Conservation (phyloP, 192 early-diverging fungal genomes). For the Kickxella alabastrina region DNA sequence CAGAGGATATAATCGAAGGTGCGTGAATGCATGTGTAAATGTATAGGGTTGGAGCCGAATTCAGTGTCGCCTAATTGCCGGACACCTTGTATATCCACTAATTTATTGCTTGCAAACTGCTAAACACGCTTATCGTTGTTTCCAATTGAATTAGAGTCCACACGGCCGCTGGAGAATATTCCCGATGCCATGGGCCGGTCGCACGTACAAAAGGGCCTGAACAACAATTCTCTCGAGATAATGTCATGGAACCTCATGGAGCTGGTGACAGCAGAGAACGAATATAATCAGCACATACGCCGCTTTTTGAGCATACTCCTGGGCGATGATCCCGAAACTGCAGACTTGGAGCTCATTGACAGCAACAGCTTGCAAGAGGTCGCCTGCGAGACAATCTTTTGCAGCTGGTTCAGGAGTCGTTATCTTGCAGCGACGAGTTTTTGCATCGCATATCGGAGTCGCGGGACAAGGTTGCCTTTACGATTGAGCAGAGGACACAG, state of each 20-base stretch:
- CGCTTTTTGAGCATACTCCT: conserved; percentile 46
- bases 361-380: conserved; percentile 28
- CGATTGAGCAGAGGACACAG: conserved; percentile 37
- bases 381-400: conserved; percentile 34
- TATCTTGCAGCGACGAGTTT: conserved; percentile 49
- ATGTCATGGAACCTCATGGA: conserved; percentile 50
- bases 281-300: conserved; percentile 50
- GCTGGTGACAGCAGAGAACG: conserved; percentile 38
- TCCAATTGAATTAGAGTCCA: conserved; percentile 19
- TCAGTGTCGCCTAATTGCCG: no score
- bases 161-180: conserved; percentile 28
- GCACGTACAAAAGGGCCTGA: conserved; percentile 38
- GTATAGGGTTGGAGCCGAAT: no score
- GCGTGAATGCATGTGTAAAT: no score
- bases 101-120: background rate
- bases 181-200: conserved; percentile 39
- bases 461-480: conserved; percentile 38
- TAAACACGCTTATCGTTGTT: background rate
- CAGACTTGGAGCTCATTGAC: conserved; percentile 40
- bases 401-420: conserved; percentile 43
- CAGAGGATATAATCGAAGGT: conserved; percentile 39
- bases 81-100: background rate
- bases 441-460: conserved; percentile 40
- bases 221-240: conserved; percentile 43
- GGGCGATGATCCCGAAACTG: conserved; percentile 46